Base-by-base conservation (phyloP, 1,284 basidiomycete species). In the Ustilago sp. region DNA sequence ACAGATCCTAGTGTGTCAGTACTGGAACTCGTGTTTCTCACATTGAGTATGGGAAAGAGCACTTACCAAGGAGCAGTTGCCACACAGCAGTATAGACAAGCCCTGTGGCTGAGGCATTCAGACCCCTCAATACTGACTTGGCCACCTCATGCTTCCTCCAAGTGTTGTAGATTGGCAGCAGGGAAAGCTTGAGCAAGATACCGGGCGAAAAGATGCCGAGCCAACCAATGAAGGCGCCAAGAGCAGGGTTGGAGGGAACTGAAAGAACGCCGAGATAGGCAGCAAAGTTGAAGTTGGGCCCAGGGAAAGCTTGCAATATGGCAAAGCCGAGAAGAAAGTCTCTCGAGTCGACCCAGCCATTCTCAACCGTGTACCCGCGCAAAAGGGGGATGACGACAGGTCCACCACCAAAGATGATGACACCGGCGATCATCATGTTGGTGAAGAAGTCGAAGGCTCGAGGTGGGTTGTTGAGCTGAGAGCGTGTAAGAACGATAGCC, bases 241-340 rank as follows among this genome's bases (percentile, higher is more conserved):
- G 75, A 5, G 87, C 82, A 0, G 87, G 83, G 19, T 86, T 79
- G 5, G 62, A 68, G 1, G 83, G 81, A 3, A 87, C 45, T 0
- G 87, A 85, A 41, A 91, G 87, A 7, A 89, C 88, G 23, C 90
- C 90, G 36, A 90, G 88, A 75, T 89, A 90, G 23, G 89, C 88
- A 4, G 90, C 89, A 80, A 88, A 90, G 80, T 90, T 89, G 84
- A 91, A 91, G 80, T 90, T 90, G 13, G 90, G 90, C 2, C 90
- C 90, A 86, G 85, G 85, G 45, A 84, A 79, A 2, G 85, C 85
- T 75, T 80, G 86, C n/a, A 87, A 78, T 67, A 90, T 88, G 12
- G 90, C 90, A 43, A 91, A 88, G 11, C 90, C 89, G 50, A 91
- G 87, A 12, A 90, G 85, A 78, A 91, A 90, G 83, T 90, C 89